These are phyloP conservation scores for Lipomyces kockii DNA, from an alignment of 805 yeast genomes.

Conservation along the genomic window DNA sequence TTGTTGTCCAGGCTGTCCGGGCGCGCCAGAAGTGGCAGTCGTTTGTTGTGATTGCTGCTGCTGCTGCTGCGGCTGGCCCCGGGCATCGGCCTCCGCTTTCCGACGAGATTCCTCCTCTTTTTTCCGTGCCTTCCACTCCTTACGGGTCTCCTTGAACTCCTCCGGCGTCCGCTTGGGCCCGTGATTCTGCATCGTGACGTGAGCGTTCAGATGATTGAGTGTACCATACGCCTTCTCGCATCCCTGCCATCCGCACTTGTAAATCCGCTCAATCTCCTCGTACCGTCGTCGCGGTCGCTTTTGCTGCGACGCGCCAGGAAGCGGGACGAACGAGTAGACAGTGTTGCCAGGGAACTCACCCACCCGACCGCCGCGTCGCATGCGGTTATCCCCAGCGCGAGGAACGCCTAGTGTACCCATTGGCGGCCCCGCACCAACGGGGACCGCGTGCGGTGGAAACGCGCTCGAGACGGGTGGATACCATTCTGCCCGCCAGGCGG, in stretches of 20 bases:
- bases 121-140: conserved; percentile 50
- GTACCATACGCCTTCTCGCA: conserved; percentile 65
- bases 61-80: conserved; percentile 9
- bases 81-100: conserved; percentile 29
- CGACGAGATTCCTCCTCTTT: conserved; percentile 43
- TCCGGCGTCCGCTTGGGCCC: conserved; percentile 60
- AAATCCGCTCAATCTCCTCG: conserved; percentile 60
- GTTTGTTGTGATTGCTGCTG: conserved; percentile 23
- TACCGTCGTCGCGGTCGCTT: conserved; percentile 60
- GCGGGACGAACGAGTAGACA: conserved; percentile 40
- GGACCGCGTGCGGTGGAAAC: conserved; percentile 7
- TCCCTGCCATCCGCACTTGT: conserved; percentile 53
- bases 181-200: conserved; percentile 57
- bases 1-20: background rate
- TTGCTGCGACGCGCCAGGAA: conserved; percentile 41
- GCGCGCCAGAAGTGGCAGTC: background rate
- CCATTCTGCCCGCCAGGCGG: conserved; percentile 33
- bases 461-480: conserved; percentile 29
- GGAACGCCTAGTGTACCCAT: conserved; percentile 12
- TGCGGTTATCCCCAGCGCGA: conserved; percentile 5
- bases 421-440: conserved; percentile 14
- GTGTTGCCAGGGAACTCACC: conserved; percentile 21
- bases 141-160: conserved; percentile 58
- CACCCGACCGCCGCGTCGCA: conserved; percentile 13
- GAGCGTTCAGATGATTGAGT: conserved; percentile 62